phyloP scores from a whole-genome alignment of 805 yeast species.

The Yarrowia divulgata region DNA sequence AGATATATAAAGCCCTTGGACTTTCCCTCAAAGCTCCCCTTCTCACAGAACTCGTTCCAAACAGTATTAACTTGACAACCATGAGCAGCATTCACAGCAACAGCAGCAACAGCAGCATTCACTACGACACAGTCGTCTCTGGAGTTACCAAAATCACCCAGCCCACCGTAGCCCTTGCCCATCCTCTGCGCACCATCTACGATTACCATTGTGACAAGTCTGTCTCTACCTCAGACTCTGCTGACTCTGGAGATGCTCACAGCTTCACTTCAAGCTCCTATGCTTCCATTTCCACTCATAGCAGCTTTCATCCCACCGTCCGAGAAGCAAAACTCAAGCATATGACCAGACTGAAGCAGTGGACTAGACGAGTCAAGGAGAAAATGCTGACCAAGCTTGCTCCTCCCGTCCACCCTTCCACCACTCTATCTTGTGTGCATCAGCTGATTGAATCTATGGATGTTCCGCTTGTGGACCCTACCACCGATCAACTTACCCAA shows the following conservation, averaged over 20 bases:
- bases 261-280: slow-evolving; percentile 8
- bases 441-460: slow-evolving; percentile 19
- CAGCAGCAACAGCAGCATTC: slow-evolving; percentile 1
- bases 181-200: not conserved
- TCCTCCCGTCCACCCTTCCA: slow-evolving; percentile 2
- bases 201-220: not conserved
- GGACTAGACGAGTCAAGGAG: not conserved
- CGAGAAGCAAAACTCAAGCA: not conserved
- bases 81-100: slow-evolving; percentile 4
- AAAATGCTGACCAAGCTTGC: not conserved
- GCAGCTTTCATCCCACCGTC: not conserved
- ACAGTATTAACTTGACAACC: not conserved
- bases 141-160: not conserved
- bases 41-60: not conserved
- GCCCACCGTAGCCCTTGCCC: not conserved
- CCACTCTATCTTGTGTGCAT: not conserved
- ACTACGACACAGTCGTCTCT: not conserved
- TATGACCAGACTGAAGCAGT: not conserved
- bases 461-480: not conserved
- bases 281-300: not conserved
- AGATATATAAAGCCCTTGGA: not conserved
- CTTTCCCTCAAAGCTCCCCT: not conserved
- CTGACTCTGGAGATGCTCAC: not conserved
- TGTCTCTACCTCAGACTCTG: not conserved
- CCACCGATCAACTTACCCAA: not conserved